Evolutionary conservation across 495 filamentous ascomycete species (phyloP), one percentile per base, ranked within the genome.

Genomic region (Penicillium robsamsonii): DNA sequence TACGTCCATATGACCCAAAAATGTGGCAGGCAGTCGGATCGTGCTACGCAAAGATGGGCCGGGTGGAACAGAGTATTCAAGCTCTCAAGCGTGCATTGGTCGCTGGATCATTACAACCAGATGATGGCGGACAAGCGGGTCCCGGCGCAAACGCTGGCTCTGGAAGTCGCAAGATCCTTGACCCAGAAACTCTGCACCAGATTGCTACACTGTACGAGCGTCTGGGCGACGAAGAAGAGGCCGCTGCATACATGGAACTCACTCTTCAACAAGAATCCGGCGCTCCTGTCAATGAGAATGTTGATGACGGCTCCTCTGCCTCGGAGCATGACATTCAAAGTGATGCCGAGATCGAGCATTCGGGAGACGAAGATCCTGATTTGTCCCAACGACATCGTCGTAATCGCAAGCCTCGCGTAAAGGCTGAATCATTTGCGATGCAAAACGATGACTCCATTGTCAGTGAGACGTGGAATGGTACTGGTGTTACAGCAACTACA

Each of bases 1-100:
- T 97, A 4, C 82, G 89, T 9, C 91, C 94, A 1, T 96, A 90
- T 77, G 95, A 99, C 61, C 87, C 91, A 0, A 96, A 96, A 68
- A 96, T 99, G 92, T 99, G 95, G 95, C 87, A 92, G 72, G 95
- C 95, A 0, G 91, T 99, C 38, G 95, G 89, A 17, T 86, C 83
- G 20, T 97, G 94, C 68, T 89, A 94, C 50, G 86, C 91, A 46
- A 91, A 90, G 62, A 92, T 96, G 83, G 86, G 82, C 30, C 85
- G 90, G 35, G 74, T 90, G 18, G 77, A 82, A 7, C 91, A 97
- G 61, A 92, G 89, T 53, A 96, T 99, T 71, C 92, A 95, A 58
- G 92, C 94, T 0, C 85, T 93, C 58, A 97, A 97, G 69, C 87
- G 95, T 8, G 95, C 95, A 7, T 74, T 99, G 5, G 81, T 90